Percentiles rank a stretch among this genome's conserved stretches.
Evolutionary conservation across 495 filamentous ascomycete genomes (phyloP).

Genomic region (Penicillium riverlandense): DNA sequence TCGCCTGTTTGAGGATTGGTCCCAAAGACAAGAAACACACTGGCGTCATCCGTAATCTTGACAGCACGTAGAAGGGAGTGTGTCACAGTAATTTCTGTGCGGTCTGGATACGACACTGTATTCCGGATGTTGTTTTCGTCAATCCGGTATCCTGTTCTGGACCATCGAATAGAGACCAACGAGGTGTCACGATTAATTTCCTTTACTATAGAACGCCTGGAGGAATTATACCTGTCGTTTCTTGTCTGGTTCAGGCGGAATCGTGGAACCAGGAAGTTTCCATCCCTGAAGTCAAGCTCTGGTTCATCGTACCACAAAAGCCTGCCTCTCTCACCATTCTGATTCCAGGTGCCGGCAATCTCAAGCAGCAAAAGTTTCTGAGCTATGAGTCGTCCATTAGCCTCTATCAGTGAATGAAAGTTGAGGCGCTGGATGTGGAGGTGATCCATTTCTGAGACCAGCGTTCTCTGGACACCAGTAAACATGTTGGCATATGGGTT

Average conservation of each 20-base stretch:
- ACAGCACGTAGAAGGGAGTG: slow-evolving; percentile 10
- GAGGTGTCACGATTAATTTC: neutral
- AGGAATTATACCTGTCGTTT: slow-evolving; percentile 35
- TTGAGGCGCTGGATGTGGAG: slow-evolving; percentile 23
- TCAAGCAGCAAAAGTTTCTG: slow-evolving; percentile 17
- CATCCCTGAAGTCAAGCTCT: slow-evolving; percentile 19
- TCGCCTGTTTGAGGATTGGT: neutral
- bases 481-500: slow-evolving; percentile 33
- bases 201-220: slow-evolving; percentile 18
- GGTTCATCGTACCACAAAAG: slow-evolving; percentile 14
- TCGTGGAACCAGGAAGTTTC: slow-evolving; percentile 23
- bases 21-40: slow-evolving; percentile 11
- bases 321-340: slow-evolving; percentile 4
- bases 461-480: slow-evolving; percentile 27
- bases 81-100: slow-evolving; percentile 4
- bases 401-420: slow-evolving; percentile 7
- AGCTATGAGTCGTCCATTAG: slow-evolving; percentile 5
- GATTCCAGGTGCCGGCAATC: slow-evolving; percentile 12
- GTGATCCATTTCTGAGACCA: slow-evolving; percentile 17
- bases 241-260: slow-evolving; percentile 8
- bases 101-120: neutral
- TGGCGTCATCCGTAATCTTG: slow-evolving; percentile 1
- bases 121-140: neutral
- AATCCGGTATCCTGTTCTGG: slow-evolving; percentile 7
- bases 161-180: slow-evolving; percentile 1